Evolutionary conservation across 2,329 filamentous ascomycete species (phyloP).

Genomic region (Periglandula ipomoeae): DNA sequence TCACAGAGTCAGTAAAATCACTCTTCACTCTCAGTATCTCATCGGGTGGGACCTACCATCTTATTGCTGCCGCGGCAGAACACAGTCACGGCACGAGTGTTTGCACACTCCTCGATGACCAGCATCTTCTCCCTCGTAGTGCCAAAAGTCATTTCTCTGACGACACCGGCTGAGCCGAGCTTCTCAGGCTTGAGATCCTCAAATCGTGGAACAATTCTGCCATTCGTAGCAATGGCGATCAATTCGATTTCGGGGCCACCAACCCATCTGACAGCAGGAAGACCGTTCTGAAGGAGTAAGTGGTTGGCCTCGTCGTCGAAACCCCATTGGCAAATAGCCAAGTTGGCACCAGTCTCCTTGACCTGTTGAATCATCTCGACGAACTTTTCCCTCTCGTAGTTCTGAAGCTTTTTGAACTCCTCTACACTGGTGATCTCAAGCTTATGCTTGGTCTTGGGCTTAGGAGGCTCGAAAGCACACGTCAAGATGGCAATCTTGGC

Average conservation of each 20-base stretch:
- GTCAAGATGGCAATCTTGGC: slow-evolving; percentile 97
- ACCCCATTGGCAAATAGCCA: slow-evolving; percentile 98
- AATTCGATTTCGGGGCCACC: slow-evolving; percentile 96
- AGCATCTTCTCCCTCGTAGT: slow-evolving; percentile 99
- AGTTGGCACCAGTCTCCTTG: slow-evolving; percentile 92
- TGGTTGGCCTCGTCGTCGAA: slow-evolving; percentile 99
- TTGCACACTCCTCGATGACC: slow-evolving; percentile 98
- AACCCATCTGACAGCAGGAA: slow-evolving; percentile 95
- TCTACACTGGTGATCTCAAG: slow-evolving; percentile 94
- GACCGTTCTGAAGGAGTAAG: slow-evolving; percentile 86
- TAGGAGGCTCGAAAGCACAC: slow-evolving; percentile 95
- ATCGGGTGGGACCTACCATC: slow-evolving; percentile 77
- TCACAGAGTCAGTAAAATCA: no score
- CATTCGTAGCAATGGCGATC: slow-evolving; percentile 97
- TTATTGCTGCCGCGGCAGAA: slow-evolving; percentile 98
- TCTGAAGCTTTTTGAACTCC: slow-evolving; percentile 96
- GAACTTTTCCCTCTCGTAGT: slow-evolving; percentile 93
- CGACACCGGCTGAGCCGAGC: slow-evolving; percentile 79
- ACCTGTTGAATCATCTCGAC: slow-evolving; percentile 98
- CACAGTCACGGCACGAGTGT: slow-evolving; percentile 89
- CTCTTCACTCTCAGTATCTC: no score
- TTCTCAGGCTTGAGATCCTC: slow-evolving; percentile 89
- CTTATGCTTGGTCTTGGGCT: slow-evolving; percentile 99
- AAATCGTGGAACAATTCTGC: slow-evolving; percentile 92
- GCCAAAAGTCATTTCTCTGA: slow-evolving; percentile 92